phyloP scores from a whole-genome alignment of 805 yeast genomes.

The Pichia eremophila region DNA sequence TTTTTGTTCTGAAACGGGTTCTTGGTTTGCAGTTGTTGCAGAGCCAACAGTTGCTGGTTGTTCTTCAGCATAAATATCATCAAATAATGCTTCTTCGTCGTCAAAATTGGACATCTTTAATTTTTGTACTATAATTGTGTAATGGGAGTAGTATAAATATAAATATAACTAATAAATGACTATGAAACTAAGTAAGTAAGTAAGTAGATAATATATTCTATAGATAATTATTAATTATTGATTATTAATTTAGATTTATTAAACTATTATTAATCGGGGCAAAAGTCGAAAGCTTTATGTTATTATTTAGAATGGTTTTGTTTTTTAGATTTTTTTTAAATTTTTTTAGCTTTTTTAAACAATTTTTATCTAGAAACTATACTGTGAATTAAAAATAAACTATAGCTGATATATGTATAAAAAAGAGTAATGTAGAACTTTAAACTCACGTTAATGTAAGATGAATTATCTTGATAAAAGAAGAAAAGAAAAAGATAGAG shows the following conservation, averaged over 20 bases:
- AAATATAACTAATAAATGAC: background rate
- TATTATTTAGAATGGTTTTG: too few relatives aligned
- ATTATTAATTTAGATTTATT: too few relatives aligned
- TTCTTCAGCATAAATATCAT: slow-evolving; percentile 61
- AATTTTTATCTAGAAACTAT: background rate
- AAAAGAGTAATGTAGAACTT: background rate
- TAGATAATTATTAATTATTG: background rate
- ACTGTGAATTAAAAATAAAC: background rate
- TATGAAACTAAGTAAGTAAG: background rate
- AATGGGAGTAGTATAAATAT: too few relatives aligned
- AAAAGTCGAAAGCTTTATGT: background rate
- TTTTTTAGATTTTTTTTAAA: background rate
- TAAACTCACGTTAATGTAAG: background rate
- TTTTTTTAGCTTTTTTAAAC: background rate
- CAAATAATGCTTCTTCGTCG: slow-evolving; percentile 91
- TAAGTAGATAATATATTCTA: background rate
- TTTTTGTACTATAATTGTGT: too few relatives aligned
- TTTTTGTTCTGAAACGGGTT: slow-evolving; percentile 5
- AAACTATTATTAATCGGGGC: background rate
- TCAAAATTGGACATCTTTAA: slow-evolving; percentile 54
- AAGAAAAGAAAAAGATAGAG: background rate
- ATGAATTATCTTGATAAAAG: background rate
- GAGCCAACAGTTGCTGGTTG: slow-evolving; percentile 16
- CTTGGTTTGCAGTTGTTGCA: slow-evolving; percentile 11
- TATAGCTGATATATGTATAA: background rate